A percentile compares a stretch with the other conserved stretches of the same genome.
These are phyloP conservation scores for Penicillium ucsense DNA, from an alignment of 495 filamentous ascomycete species.

Conservation along the genomic window DNA sequence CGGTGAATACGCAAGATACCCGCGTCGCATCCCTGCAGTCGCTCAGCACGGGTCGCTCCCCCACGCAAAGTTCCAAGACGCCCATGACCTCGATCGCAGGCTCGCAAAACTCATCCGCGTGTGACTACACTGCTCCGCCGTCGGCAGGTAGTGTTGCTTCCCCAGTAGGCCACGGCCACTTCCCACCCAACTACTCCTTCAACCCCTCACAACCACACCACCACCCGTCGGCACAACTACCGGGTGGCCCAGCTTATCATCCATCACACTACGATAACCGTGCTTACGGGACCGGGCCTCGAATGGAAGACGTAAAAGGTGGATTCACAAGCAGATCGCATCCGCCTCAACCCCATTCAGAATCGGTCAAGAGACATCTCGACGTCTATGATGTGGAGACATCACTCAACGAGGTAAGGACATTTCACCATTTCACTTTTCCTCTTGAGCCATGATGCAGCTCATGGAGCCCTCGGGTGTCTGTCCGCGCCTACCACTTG, in stretches of 20 bases:
- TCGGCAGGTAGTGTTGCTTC: slow-evolving; percentile 34
- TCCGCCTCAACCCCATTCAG: slow-evolving; percentile 38
- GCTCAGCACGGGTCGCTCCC: slow-evolving; percentile 35
- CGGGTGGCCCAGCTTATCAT: slow-evolving; percentile 30
- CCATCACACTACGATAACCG: slow-evolving; percentile 27
- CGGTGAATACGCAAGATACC: slow-evolving; percentile 36
- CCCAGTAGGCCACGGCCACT: slow-evolving; percentile 35
- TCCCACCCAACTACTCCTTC: slow-evolving; percentile 27
- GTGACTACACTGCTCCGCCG: slow-evolving; percentile 35
- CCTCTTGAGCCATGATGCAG: too few relatives aligned
- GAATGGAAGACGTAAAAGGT: slow-evolving; percentile 41
- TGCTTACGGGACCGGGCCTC: slow-evolving; percentile 23
- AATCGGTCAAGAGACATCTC: slow-evolving; percentile 56
- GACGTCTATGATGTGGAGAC: slow-evolving; percentile 56
- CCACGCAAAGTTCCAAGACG: slow-evolving; percentile 36
- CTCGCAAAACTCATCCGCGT: slow-evolving; percentile 30
- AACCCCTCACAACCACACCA: slow-evolving; percentile 19
- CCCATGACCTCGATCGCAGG: slow-evolving; percentile 31
- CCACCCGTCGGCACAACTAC: background rate
- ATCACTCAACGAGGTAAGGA: slow-evolving; percentile 52
- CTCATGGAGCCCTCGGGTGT: too few relatives aligned
- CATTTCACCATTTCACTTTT: too few relatives aligned
- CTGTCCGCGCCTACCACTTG: too few relatives aligned
- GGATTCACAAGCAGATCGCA: slow-evolving; percentile 20
- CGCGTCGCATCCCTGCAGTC: slow-evolving; percentile 35